Evolutionary conservation across 768 basidiomycete genomes (phyloP), one percentile per base, ranked within the genome.

Genomic region (Rhodotorula babjevae): DNA sequence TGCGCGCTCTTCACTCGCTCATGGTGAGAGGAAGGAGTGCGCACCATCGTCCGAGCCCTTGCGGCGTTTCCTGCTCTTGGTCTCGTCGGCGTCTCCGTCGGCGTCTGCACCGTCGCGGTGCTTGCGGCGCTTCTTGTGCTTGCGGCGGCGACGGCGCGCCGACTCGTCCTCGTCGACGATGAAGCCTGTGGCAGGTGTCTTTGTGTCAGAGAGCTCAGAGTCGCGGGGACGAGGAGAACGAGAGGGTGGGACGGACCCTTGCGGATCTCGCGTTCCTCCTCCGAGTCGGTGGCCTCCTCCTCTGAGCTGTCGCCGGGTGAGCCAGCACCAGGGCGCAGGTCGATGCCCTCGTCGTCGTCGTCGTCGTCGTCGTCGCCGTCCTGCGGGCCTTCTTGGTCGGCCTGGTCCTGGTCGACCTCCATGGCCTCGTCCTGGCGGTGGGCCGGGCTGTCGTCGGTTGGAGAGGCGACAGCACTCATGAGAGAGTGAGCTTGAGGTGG

Each of bases 81-180:
- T 55, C 9, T 52, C 63, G 18, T 59, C 63, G 18, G 63, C 74
- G 29, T 40, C 64, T 21, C 25, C 50, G 19, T 19, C 40, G 16
- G 33, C 58, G 42, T 25, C 47, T n/a, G 40, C 56, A 57, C n/a
- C 57, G 47, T 42, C 44, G 63, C 56, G 50, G 27, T 36, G 58
- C 58, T 52, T 53, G 6, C 66, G 44, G 29, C 65, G 47, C 46
- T 29, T 11, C 59, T 67, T 72, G 69, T 71, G 71, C 59, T 61
- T 64, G 58, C 63, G 67, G 56, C 65, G 59, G 9, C 44, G 36
- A 14, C 62, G 50, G 42, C 65, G 52, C 0, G 25, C n/a, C 11
- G 65, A 55, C 29, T 76, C 74, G 58, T 72, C 69, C 33, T 74
- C 74, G 65, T 76, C 74, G 47, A 72, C 74, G 65, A 76, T 76